phyloP scores from a whole-genome alignment of 1,139 yeast genomes.

The Taphrina sp. region DNA sequence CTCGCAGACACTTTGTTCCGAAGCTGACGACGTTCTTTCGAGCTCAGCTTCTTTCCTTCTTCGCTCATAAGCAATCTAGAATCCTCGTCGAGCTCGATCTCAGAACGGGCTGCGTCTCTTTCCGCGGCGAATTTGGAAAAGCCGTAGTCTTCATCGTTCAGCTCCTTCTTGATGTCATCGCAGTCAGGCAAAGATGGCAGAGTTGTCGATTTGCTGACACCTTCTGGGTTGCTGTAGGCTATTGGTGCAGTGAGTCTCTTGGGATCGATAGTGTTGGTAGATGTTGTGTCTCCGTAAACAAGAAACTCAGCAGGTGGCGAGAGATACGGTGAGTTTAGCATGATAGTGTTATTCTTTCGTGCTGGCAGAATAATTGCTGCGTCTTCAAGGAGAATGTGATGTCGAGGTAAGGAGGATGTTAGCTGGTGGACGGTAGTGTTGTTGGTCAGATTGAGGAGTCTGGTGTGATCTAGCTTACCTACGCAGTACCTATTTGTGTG shows the following conservation, averaged over 20 bases:
- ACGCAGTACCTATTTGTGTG: no score
- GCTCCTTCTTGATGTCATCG: slow-evolving; percentile 2
- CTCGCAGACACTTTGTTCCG: slow-evolving; percentile 44
- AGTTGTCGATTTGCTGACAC: no score
- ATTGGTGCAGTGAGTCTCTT: background rate
- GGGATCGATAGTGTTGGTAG: slow-evolving; percentile 6
- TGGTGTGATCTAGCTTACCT: no score
- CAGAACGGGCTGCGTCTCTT: slow-evolving; percentile 11
- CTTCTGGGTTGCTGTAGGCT: no score
- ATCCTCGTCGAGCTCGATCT: slow-evolving; percentile 41
- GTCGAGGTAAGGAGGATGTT: background rate
- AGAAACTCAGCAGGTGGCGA: slow-evolving; percentile 13
- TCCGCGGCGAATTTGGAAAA: slow-evolving; percentile 24
- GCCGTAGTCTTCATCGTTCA: slow-evolving; percentile 20
- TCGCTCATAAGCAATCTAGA: slow-evolving; percentile 42
- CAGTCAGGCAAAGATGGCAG: no score
- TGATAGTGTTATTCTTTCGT: no score
- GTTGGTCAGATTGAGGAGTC: no score
- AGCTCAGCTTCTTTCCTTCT: slow-evolving; percentile 42
- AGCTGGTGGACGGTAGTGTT: background rate
- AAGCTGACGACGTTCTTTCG: slow-evolving; percentile 43
- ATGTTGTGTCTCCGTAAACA: background rate
- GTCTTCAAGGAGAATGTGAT: background rate
- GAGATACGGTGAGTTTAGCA: no score
- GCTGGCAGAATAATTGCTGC: background rate